phyloP scores from a whole-genome alignment of 2,329 filamentous ascomycete species.

The Dissoconium aciculare region DNA sequence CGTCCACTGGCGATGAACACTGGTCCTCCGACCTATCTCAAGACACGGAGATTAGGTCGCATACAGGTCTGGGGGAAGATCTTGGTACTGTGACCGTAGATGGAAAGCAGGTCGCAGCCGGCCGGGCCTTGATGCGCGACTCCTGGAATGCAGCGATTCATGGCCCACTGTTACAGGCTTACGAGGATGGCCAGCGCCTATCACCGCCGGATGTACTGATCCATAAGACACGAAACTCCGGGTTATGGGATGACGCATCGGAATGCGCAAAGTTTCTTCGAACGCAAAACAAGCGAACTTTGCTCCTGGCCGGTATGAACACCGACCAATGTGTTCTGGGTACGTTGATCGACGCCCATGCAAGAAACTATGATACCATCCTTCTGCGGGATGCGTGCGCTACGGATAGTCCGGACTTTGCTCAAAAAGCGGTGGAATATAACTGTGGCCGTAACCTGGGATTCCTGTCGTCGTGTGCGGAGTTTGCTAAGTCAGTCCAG shows the following conservation, averaged over 20 bases:
- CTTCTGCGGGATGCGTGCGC: conserved; percentile 41
- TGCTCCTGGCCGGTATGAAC: conserved; percentile 46
- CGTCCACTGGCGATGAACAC: conserved; percentile 9
- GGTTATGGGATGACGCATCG: conserved; percentile 36
- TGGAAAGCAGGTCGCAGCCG: conserved; percentile 29
- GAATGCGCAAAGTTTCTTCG: conserved; percentile 23
- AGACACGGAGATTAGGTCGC: conserved; percentile 10
- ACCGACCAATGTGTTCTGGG: conserved; percentile 47
- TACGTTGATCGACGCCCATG: conserved; percentile 41
- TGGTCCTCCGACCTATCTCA: conserved; percentile 8
- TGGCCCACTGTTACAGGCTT: conserved; percentile 29
- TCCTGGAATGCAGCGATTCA: conserved; percentile 43
- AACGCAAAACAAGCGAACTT: conserved; percentile 23
- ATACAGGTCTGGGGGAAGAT: conserved; percentile 19
- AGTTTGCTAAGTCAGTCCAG: conserved; percentile 17
- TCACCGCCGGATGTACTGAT: conserved; percentile 34
- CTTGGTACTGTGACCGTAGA: conserved; percentile 17
- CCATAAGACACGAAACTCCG: conserved; percentile 45
- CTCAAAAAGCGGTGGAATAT: conserved; percentile 24
- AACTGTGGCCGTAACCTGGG: conserved; percentile 25
- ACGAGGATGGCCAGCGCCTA: conserved; percentile 19
- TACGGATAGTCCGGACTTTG: conserved; percentile 32
- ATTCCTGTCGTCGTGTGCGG: conserved; percentile 19
- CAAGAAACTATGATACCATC: conserved; percentile 40
- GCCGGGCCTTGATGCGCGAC: conserved; percentile 37